These are phyloP conservation scores for Prinsepia uniflora DNA, from an alignment of 306 rosid species.

Conservation along the genomic window DNA sequence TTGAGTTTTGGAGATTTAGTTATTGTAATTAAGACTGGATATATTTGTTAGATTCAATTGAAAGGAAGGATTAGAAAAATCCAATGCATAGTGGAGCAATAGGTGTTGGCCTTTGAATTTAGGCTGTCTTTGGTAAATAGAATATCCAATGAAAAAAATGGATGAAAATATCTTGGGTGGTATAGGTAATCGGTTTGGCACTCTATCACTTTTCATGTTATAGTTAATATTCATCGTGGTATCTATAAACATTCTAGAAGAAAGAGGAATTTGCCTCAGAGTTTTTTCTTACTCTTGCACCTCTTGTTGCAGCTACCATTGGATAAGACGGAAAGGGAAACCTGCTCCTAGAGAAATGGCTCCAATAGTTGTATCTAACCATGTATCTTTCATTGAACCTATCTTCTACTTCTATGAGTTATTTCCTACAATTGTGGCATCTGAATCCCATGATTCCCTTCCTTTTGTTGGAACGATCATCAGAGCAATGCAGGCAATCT, in stretches of 20 bases:
- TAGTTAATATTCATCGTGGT: background rate
- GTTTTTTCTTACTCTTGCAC: background rate
- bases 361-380: slow-evolving; percentile 91
- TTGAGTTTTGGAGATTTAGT: background rate
- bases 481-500: slow-evolving; percentile 96
- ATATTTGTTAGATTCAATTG: background rate
- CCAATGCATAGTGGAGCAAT: background rate
- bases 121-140: background rate
- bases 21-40: background rate
- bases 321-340: slow-evolving; percentile 90
- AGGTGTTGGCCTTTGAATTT: background rate
- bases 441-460: slow-evolving; percentile 91
- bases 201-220: background rate
- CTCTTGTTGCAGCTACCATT: slow-evolving; percentile 73
- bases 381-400: slow-evolving; percentile 88
- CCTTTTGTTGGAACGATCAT: slow-evolving; percentile 94
- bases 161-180: background rate
- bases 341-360: slow-evolving; percentile 86
- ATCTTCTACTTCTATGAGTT: slow-evolving; percentile 93
- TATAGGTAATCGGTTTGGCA: background rate
- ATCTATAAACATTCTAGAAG: background rate
- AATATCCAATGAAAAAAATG: background rate
- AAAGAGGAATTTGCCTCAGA: background rate
- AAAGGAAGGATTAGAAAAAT: background rate
- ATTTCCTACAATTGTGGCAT: slow-evolving; percentile 87